A percentile compares a stretch with the other conserved stretches of the same genome.
Evolutionary conservation across 192 early-diverging fungal species (phyloP).

Genomic region (Coemansia sp.): DNA sequence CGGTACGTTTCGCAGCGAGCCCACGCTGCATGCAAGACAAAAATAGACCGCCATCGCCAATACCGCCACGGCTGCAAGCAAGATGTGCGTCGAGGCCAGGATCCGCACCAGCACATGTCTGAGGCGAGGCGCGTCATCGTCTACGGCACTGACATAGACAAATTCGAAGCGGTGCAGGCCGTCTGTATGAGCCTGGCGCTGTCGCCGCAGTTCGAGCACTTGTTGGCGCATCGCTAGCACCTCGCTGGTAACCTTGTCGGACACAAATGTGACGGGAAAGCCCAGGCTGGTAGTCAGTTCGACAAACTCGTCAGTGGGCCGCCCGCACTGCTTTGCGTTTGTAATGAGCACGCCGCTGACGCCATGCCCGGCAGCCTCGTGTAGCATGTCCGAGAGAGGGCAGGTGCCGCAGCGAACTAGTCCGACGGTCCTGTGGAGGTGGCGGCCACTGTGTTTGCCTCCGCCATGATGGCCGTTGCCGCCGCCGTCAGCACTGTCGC

Average conservation of each 20-base stretch:
- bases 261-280: conserved; percentile 45
- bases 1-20: conserved; percentile 41
- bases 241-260: conserved; percentile 20
- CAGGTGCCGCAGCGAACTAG: conserved; percentile 46
- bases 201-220: conserved; percentile 3
- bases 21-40: conserved; percentile 40
- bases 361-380: conserved; percentile 23
- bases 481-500: neutral
- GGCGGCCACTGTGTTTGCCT: neutral
- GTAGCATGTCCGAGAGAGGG: conserved; percentile 31
- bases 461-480: neutral
- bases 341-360: conserved; percentile 36
- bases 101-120: conserved; percentile 21
- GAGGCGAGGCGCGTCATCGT: conserved; percentile 5
- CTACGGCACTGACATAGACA: conserved; percentile 30
- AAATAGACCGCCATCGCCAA: conserved; percentile 33
- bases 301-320: conserved; percentile 35
- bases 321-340: conserved; percentile 47
- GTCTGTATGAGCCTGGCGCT: neutral
- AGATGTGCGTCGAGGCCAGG: conserved; percentile 33
- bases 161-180: conserved; percentile 15
- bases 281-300: conserved; percentile 26
- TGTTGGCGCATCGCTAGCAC: conserved; percentile 33
- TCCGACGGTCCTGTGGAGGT: conserved; percentile 21
- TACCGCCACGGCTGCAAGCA: conserved; percentile 26